Evolutionary conservation across 2,329 filamentous ascomycete genomes (phyloP), one percentile per base, ranked within the genome.

Genomic region (Simplicillium aogashimaense): DNA sequence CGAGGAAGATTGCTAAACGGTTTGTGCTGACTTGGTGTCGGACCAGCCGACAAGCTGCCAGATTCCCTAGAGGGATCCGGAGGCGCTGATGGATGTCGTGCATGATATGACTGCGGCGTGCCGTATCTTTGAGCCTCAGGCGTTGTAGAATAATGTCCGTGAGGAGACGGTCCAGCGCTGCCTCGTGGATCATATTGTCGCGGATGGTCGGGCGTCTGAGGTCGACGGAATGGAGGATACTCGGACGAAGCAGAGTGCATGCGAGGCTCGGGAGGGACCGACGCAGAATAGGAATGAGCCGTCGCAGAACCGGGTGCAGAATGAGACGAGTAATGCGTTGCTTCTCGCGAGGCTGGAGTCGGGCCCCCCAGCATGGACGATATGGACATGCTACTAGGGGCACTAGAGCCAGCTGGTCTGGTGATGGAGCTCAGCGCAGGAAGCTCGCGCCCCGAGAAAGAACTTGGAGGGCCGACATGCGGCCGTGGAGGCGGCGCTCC

Each of bases 161-260:
- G 63, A 6, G 72, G 71, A 12, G 74, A 75, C 4, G 64, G 66
- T 13, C 64, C 66, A 3, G 63, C 53, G 45, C 61, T 59, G 17
- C 61, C 63, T 51, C 72, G 62, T 31, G 60, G 63, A 45, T 67
- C 67, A 61, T 77, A 76, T 41, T 65, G 63, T 50, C 75, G 70
- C 36, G 71, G 66, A 45, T 80, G 78, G 35, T 87, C 83, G n/a
- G 83, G 83, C 0, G 83, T 87, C 43, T 84, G 78, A 3, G 83
- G 83, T 44, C 82, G 70, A 45, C 81, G 71, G 55, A 74, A 82
- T 5, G 72, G 69, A 38, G 64, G 65, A 45, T 83, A 82, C 14
- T 84, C 80, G 44, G 75, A 60, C 1, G 70, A 65, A 3, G 70
- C 61, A 18, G 69, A 67, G 42, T 69, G 70, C 64, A 78, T 70